A percentile compares a stretch with the other conserved stretches of the same genome.
Conservation (phyloP, 805 yeast genomes). For the Schwanniomyces vanrijiae region DNA sequence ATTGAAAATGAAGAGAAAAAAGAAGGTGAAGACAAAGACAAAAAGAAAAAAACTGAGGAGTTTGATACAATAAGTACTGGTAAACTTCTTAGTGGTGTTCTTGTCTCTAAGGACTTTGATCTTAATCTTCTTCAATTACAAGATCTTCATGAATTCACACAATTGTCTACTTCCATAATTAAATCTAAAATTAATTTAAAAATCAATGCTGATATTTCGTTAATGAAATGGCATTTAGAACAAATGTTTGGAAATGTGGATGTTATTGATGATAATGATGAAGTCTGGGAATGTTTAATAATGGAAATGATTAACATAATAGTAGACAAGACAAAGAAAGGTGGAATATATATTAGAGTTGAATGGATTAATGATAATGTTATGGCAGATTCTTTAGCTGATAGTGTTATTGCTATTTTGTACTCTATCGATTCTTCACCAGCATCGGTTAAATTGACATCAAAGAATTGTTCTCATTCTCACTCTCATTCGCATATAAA, state of each 20-base stretch:
- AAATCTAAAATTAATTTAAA: conserved; percentile 77
- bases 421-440: conserved; percentile 93
- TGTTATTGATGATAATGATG: conserved; percentile 56
- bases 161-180: conserved; percentile 79
- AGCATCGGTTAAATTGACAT: conserved; percentile 86
- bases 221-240: conserved; percentile 84
- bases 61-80: conserved; percentile 20
- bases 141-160: conserved; percentile 87
- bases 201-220: conserved; percentile 76
- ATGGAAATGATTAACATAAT: conserved; percentile 45
- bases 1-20: conserved; percentile 9
- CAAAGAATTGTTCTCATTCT: conserved; percentile 54
- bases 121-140: conserved; percentile 77
- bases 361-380: conserved; percentile 87
- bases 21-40: conserved; percentile 3
- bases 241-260: conserved; percentile 93
- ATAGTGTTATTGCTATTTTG: conserved; percentile 84
- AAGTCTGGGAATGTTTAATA: conserved; percentile 43
- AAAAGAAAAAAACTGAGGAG: conserved; percentile 4
- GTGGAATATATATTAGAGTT: conserved; percentile 53
- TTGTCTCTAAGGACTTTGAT: conserved; percentile 90
- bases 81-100: conserved; percentile 67
- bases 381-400: conserved; percentile 91
- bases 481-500: conserved; percentile 34
- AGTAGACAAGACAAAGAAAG: conserved; percentile 36